Conservation (phyloP, 176 grass and related monocot genomes). For the Triticum dicoccoides region DNA sequence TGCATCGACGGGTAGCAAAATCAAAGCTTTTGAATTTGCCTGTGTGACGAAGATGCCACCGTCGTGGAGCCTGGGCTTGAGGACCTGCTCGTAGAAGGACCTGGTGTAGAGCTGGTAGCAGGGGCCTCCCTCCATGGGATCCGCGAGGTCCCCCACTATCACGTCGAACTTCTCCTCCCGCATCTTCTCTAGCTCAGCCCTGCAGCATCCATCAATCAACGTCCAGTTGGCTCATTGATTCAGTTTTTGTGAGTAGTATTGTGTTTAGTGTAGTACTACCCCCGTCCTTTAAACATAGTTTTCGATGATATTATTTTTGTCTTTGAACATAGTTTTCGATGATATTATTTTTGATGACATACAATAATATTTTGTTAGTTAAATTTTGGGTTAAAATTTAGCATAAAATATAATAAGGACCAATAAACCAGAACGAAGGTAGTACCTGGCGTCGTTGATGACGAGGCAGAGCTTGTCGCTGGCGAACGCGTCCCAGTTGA, state of each 20-base stretch:
- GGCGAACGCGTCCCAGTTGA: slow-evolving; percentile 46
- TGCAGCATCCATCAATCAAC: background rate
- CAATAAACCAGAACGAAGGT: too few species aligned
- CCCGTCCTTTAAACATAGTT: too few species aligned
- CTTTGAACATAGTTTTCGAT: too few species aligned
- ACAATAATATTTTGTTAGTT: too few species aligned
- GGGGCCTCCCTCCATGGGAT: slow-evolving; percentile 75
- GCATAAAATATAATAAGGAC: too few species aligned
- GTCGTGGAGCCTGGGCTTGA: slow-evolving; percentile 61
- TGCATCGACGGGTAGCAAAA: background rate
- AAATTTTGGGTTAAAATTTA: too few species aligned
- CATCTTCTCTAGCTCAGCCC: slow-evolving; percentile 68
- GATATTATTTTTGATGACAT: too few species aligned
- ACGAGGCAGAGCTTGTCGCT: slow-evolving; percentile 66
- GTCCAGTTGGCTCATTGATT: too few species aligned
- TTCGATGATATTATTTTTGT: too few species aligned
- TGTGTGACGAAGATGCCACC: slow-evolving; percentile 75
- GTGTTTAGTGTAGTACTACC: too few species aligned
- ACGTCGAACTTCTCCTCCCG: slow-evolving; percentile 61
- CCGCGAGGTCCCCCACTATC: slow-evolving; percentile 71
- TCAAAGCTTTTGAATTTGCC: slow-evolving; percentile 9
- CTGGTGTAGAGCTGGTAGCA: slow-evolving; percentile 91
- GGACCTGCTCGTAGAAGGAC: slow-evolving; percentile 60
- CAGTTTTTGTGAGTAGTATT: too few species aligned
- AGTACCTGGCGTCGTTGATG: slow-evolving; percentile 68